A percentile compares a stretch with the other conserved stretches of the same genome.
These are phyloP conservation scores for Fusarium drepaniforme DNA, from an alignment of 2,329 filamentous ascomycete species.

Conservation along the genomic window DNA sequence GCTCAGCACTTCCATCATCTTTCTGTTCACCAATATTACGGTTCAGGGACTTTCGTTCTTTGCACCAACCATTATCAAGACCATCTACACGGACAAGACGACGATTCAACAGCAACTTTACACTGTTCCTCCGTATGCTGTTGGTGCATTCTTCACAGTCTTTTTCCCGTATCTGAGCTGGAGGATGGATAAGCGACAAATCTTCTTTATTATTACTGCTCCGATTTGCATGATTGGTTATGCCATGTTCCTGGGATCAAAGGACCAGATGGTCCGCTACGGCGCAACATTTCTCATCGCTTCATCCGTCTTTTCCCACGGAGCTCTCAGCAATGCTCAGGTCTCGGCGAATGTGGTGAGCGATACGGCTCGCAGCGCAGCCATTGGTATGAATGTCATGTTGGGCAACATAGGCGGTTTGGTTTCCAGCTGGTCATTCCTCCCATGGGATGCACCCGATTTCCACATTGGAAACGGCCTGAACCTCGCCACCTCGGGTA, in stretches of 20 bases:
- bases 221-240: conserved; percentile 78
- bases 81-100: conserved; percentile 70
- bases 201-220: conserved; percentile 70
- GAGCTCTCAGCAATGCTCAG: conserved; percentile 50
- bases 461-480: conserved; percentile 78
- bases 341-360: conserved; percentile 78
- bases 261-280: conserved; percentile 68
- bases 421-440: conserved; percentile 72
- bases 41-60: conserved; percentile 81
- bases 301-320: conserved; percentile 68
- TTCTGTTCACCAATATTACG: conserved; percentile 76
- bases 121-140: conserved; percentile 77
- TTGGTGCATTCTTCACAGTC: conserved; percentile 76
- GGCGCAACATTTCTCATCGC: conserved; percentile 79
- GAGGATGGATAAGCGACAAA: conserved; percentile 68
- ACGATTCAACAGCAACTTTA: conserved; percentile 75
- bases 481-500: conserved; percentile 70
- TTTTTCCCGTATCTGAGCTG: conserved; percentile 72
- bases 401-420: conserved; percentile 78
- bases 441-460: conserved; percentile 72
- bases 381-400: conserved; percentile 77
- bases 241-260: conserved; percentile 75
- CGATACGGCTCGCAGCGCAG: conserved; percentile 75
- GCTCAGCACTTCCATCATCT: conserved; percentile 64
- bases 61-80: conserved; percentile 76